Base-by-base conservation (phyloP, 73 alveolate genomes). In the Paramecium bursaria region DNA sequence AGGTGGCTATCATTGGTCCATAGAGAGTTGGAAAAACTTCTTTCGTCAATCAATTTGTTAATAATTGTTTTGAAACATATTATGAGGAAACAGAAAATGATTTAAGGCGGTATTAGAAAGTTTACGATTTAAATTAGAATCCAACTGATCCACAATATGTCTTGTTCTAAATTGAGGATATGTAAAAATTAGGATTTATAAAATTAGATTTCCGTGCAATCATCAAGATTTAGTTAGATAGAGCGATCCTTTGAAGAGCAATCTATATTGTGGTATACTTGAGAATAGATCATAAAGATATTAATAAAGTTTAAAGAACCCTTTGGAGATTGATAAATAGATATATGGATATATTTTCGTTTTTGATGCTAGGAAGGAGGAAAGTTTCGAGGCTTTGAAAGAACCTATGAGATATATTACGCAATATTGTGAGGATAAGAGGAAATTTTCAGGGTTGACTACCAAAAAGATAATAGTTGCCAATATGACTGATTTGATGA, bases 51-150 rank as follows among this genome's bases (percentile, higher is more conserved):
- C 19, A 31, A 35, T 67, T 67, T 42, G 82, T 67, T 9, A 67
- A 67, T 67, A 67, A 67, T 42, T 67, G 60, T 9, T 67, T 67
- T 67, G 82, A 67, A 35, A 35, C 55, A 35, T 67, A 35, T 39
- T 67, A 67, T 67, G 82, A 67, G 21, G 82, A 67, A 67, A 67
- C 82, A n/a, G 82, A 67, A 39, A 47, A 67, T 39, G 82, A 67
- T 67, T 39, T 67, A 7, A 44, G 82, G 17, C 27, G 55, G 21
- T 67, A 67, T 42, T 39, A 67, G 30, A 67, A 67, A 19, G 82
- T 67, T 4, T 57, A 67, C 44, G 82, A 67, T 67, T 15, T 67
- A 35, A 42, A 31, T 19, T 39, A 47, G 10, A 67, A 47, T 39
- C 60, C 82, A 9, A 31, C 60, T 39, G 82, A 67, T 67, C 82